Base-by-base conservation (phyloP, 1,284 basidiomycete species). In the Nidula niveotomentosa region DNA sequence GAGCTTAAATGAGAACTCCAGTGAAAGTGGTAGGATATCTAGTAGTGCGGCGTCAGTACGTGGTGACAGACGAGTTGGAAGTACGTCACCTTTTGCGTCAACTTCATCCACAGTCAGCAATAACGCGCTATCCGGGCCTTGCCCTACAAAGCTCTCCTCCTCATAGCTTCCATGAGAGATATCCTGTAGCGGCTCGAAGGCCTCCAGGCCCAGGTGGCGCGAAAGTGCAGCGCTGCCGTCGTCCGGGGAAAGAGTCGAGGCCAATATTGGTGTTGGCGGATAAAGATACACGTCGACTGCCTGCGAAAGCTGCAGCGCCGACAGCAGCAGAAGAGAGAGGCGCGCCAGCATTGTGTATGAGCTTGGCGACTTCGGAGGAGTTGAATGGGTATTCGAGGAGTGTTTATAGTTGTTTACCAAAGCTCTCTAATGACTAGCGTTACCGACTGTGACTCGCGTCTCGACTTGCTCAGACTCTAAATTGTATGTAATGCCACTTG, bases 171-270 rank as follows among this genome's bases (percentile, higher is more conserved):
- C 18, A 52, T 67, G 56, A 54, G 70, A 67, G 18, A 60, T 56
- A 57, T 78, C 78, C 53, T 64, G 67, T 30, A 83, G 62, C 37
- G 76, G 71, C 63, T 90, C 86, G 59, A 85, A 86, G 33, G 71
- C 70, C 58, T 91, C 90, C 3, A 92, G 77, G 18, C 85, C 83
- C 13, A 91, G 78, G 64, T 91, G 88, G 55, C 80, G 81, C 17
- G 88, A 80, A 37, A 91, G 73, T 6, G 76, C 78, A 36, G 79
- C 75, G 62, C 79, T 84, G 51, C 85, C 84, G 54, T 84, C 76
- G 36, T 78, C 73, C 23, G 76, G 72, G 13, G 79, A 76, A n/a
- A 85, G 67, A 13, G 58, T 68, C 9, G 74, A 63, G 2, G 67
- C 70, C 37, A 75, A 58, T 7, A 65, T 62, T 0, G 73, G 62